phyloP scores from a whole-genome alignment of 2,329 filamentous ascomycete genomes.

The Rhytidhysteron rufulum region DNA sequence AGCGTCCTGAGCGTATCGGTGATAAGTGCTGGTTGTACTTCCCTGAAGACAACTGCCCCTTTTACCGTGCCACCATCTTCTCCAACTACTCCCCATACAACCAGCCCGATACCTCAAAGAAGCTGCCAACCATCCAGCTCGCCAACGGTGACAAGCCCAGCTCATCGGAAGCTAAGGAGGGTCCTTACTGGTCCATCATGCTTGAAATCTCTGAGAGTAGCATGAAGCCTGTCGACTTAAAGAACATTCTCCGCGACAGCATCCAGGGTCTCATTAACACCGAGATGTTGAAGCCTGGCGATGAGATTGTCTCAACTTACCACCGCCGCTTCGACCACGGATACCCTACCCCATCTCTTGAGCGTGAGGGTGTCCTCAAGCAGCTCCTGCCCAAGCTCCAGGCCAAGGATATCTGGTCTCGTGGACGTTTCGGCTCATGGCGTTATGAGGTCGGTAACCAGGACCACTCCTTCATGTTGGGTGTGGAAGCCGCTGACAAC shows the following conservation, averaged over 20 bases:
- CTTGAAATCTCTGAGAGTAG: conserved; percentile 93
- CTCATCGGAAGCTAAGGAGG: conserved; percentile 70
- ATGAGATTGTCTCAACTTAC: conserved; percentile 85
- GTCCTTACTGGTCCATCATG: conserved; percentile 99
- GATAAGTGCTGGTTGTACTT: conserved; percentile 99
- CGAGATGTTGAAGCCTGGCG: conserved; percentile 83
- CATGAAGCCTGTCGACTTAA: conserved; percentile 88
- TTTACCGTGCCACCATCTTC: conserved; percentile 99
- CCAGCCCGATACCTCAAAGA: conserved; percentile 77
- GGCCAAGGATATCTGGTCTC: conserved; percentile 86
- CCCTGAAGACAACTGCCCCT: conserved; percentile 97
- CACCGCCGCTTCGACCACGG: conserved; percentile 97
- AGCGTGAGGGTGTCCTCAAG: conserved; percentile 92
- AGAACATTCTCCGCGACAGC: conserved; percentile 80
- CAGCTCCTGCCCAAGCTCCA: conserved; percentile 90
- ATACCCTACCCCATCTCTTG: conserved; percentile 90
- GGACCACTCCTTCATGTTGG: conserved; percentile 97
- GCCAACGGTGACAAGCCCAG: conserved; percentile 79
- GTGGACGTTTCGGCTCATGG: conserved; percentile 97
- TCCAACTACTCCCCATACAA: conserved; percentile 99
- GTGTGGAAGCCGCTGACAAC: conserved; percentile 88
- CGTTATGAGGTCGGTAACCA: conserved; percentile 96
- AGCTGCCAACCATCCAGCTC: conserved; percentile 81
- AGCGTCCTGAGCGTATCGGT: conserved; percentile 89
- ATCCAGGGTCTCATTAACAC: conserved; percentile 98